Percentiles rank a stretch among this genome's conserved stretches.
These are phyloP conservation scores for Aspergillus brasiliensis DNA, from an alignment of 2,329 filamentous ascomycete species.

Conservation along the genomic window DNA sequence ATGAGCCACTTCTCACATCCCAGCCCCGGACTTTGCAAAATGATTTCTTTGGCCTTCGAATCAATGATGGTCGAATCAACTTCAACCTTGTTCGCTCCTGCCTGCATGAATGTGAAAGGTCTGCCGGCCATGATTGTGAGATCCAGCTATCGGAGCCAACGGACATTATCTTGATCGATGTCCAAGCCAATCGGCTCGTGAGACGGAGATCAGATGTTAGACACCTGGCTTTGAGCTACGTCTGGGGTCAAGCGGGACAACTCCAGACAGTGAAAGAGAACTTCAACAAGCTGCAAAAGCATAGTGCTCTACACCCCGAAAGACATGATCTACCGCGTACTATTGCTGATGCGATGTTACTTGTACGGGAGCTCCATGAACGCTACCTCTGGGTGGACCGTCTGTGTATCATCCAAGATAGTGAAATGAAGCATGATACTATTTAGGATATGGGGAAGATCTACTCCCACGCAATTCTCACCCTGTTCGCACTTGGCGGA, in stretches of 20 bases:
- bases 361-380: not conserved
- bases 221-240: not conserved
- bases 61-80: not conserved
- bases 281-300: not conserved
- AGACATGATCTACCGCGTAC: not conserved
- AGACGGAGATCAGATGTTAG: not conserved
- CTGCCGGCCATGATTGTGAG: not conserved
- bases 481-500: not conserved
- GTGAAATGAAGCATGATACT: not conserved
- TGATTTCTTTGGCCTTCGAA: not conserved
- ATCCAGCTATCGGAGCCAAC: not conserved
- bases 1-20: fast-evolving
- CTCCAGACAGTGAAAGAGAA: not conserved
- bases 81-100: not conserved
- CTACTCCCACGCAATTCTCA: not conserved
- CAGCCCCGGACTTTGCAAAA: not conserved
- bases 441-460: not conserved
- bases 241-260: not conserved
- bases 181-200: not conserved
- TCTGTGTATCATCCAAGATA: not conserved
- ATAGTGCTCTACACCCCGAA: not conserved
- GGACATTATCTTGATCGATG: not conserved
- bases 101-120: not conserved
- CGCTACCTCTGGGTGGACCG: not conserved
- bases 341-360: not conserved